Evolutionary conservation across 768 basidiomycete species (phyloP), one percentile per base, ranked within the genome.

Genomic region (Xerocomellus chrysenteron): DNA sequence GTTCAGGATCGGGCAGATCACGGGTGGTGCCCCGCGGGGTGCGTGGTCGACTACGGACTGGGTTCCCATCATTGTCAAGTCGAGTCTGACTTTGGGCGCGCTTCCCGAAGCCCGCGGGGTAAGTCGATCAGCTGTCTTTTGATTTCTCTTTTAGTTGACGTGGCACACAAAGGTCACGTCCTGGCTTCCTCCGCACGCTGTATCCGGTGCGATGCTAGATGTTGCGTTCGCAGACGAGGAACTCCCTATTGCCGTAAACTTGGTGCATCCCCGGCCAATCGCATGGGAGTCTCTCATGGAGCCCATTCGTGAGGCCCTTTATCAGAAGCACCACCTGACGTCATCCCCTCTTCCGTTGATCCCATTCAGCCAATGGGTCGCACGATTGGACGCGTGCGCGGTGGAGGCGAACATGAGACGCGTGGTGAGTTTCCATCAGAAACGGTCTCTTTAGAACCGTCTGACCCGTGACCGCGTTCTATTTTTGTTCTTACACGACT

Each of bases 1-100:
- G 4, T 69, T 77, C 42, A 67, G 72, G 17, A 68, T 76, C 14
- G 74, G 78, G 11, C 75, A 77, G 55, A 64, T 79, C 52, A 57
- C 66, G 16, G 77, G 75, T 5, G 69, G 68, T 26, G 36, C 46
- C 5, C 58, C 64, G 4, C 68, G 72, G 51, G 78, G 77, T 13
- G 68, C 70, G 10, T 76, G 75, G 77, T 68, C 67, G 37, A 71
- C 67, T 1, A 62, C 68, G 2, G 69, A 74, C 35, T 76, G 75
- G 73, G 61, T 78, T 21, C 73, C 76, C 11, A 63, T 67, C 26
- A 64, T 78, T 6, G 61, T 76, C 30, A 71, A 72, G 57, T 75
- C 75, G 5, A 71, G 69, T 45, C 44, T 74, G 13, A 45, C 54
- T 2, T 43, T 76, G 35, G 70, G 66, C 2, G 65, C 52, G 6